Conservation (phyloP, 108 stramenopile genomes). For the Nitzschia palea region DNA sequence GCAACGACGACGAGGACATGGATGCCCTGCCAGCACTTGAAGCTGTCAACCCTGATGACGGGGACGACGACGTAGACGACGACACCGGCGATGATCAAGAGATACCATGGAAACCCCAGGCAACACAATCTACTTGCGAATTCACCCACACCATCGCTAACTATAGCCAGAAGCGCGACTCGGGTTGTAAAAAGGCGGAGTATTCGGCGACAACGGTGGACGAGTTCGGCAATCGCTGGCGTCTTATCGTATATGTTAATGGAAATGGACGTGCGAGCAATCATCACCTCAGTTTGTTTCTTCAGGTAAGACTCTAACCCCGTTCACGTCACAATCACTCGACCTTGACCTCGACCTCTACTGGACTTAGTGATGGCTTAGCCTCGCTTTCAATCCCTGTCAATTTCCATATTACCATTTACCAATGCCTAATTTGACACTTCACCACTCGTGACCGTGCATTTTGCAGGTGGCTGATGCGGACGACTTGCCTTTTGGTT, state of each 20-base stretch:
- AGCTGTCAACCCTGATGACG: not conserved
- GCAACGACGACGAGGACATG: constrained; percentile 5
- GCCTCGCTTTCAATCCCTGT: no score
- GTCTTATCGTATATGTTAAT: constrained; percentile 89
- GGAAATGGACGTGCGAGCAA: constrained; percentile 87
- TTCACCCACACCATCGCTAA: constrained; percentile 82
- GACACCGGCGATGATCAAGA: constrained; percentile 16
- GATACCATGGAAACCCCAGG: constrained; percentile 74
- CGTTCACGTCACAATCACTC: no score
- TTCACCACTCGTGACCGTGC: no score
- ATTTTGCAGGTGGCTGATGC: constrained; percentile 74
- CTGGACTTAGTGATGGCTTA: no score
- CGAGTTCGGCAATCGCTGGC: constrained; percentile 85
- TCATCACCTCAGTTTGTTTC: constrained; percentile 84
- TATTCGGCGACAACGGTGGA: constrained; percentile 79
- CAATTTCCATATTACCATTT: no score
- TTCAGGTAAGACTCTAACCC: constrained; percentile 49
- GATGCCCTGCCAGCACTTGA: not conserved
- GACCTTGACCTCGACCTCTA: no score
- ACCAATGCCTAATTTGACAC: no score
- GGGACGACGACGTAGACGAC: not conserved
- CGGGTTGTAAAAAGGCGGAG: constrained; percentile 91
- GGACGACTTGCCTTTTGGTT: constrained; percentile 87
- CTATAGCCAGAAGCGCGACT: constrained; percentile 84
- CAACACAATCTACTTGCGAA: constrained; percentile 79